Evolutionary conservation across 2,329 filamentous ascomycete species (phyloP).

Genomic region (Verticillium albo-atrum): DNA sequence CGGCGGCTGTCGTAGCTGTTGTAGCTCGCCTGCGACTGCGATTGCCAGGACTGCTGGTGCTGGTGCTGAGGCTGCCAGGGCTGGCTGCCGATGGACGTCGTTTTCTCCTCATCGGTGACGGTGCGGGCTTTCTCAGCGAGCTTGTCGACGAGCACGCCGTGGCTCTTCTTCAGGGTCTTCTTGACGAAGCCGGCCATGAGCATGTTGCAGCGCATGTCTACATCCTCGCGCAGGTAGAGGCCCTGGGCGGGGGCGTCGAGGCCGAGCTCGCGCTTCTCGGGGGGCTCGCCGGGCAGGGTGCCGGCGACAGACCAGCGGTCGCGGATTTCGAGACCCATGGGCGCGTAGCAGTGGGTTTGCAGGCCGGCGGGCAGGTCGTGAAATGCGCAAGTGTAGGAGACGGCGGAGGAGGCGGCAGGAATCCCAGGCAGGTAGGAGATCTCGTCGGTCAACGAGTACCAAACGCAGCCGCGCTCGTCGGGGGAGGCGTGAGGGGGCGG

Average conservation of each 20-base stretch:
- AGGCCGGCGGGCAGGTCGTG: constrained; percentile 68
- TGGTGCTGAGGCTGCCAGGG: background rate
- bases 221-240: constrained; percentile 79
- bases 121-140: constrained; percentile 37
- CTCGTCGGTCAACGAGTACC: constrained; percentile 77
- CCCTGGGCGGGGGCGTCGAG: constrained; percentile 62
- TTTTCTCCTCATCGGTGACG: background rate
- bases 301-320: constrained; percentile 76
- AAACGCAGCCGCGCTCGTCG: constrained; percentile 68
- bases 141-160: constrained; percentile 64
- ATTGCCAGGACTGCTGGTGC: background rate
- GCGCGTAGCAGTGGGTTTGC: constrained; percentile 80
- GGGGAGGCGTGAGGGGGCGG: constrained; percentile 61
- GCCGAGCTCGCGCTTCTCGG: constrained; percentile 61
- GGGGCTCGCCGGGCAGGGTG: constrained; percentile 64
- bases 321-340: constrained; percentile 73
- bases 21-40: background rate
- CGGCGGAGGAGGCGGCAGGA: constrained; percentile 53
- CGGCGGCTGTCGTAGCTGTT: background rate
- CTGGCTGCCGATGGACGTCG: background rate
- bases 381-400: constrained; percentile 78
- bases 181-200: constrained; percentile 74
- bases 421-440: constrained; percentile 70
- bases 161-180: constrained; percentile 74
- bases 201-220: constrained; percentile 76